Base-by-base conservation (phyloP, 768 basidiomycete genomes). In the Kondoa subrosea region DNA sequence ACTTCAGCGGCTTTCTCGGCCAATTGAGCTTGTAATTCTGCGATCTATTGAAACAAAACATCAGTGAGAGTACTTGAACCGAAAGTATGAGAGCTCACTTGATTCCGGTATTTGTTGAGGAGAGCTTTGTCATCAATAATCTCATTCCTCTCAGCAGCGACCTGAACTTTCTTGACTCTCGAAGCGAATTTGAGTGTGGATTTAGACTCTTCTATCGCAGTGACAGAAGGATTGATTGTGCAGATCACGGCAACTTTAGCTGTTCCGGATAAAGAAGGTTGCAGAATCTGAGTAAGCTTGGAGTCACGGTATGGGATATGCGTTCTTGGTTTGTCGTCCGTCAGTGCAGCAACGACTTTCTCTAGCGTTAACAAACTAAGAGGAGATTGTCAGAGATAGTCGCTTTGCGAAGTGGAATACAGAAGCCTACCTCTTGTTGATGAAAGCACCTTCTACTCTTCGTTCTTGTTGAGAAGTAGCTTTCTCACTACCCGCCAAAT, bases 291-390 rank as follows among this genome's bases (percentile, higher is more conserved):
- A 14, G 74, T 75, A 56, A 75, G 73, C 69, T 96, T 96, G 58
- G 90, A 92, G 76, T 96, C 95, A n/a, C 93, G 85, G 78, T 86
- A 97, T 1, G 93, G 93, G 14, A 97, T 86, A 75, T 96, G 90
- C 74, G 91, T 89, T 65, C 88, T 66, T 71, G 87, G 91, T 84
- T 97, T 99, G 70, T 65, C 71, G 21, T 75, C 92, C 0, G 88
- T 90, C 1, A 96, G 80, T 2, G 90, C 93, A 0, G 85, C 84
- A 71, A 97, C 96, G 70, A 96, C 92, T 2, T 86, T 85, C 33
- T 92, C 92, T 3, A 97, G 83, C 4, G 92, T 96, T 29, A 97
- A 81, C 68, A 97, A 80, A 76, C 69, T 66, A n/a, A 92, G 1
- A 1, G 21, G 17, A n/a, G 57, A 63, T 34, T 21, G 26, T 66